Percentiles rank a stretch among this genome's conserved stretches.
Conservation (phyloP, 2,329 filamentous ascomycete genomes). For the Trichoderma cornu-damae region DNA sequence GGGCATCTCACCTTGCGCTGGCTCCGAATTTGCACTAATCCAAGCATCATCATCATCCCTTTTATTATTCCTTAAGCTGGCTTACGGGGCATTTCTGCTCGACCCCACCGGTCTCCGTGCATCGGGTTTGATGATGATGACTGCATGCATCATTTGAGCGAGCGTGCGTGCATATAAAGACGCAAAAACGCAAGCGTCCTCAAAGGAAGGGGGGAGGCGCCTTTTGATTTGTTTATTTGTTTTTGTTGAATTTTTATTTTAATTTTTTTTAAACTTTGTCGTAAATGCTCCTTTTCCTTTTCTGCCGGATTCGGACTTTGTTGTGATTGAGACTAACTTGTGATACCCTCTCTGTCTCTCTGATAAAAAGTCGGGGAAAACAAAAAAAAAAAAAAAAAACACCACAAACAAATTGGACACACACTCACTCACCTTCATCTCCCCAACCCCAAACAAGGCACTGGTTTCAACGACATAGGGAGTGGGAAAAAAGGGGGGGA, state of each 20-base stretch:
- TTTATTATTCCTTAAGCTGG: too few relatives aligned
- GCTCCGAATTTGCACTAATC: background rate
- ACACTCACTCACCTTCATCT: background rate
- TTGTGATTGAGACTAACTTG: too few relatives aligned
- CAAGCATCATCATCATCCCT: too few relatives aligned
- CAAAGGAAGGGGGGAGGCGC: too few relatives aligned
- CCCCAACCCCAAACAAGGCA: background rate
- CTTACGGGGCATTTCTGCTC: background rate
- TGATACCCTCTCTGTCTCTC: background rate
- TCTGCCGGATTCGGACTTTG: too few relatives aligned
- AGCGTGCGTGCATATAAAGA: background rate
- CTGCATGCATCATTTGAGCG: background rate
- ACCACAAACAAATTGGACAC: background rate
- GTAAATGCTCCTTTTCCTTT: background rate
- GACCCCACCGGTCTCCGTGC: background rate
- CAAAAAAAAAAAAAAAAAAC: too few relatives aligned
- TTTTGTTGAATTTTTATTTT: too few relatives aligned
- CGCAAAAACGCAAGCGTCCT: background rate
- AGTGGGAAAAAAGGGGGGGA: background rate
- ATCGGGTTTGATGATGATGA: background rate
- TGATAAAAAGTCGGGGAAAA: too few relatives aligned
- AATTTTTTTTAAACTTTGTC: too few relatives aligned
- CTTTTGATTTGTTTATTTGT: too few relatives aligned
- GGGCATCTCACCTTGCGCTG: background rate
- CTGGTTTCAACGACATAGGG: too few relatives aligned